Percentiles rank a stretch among this genome's conserved stretches.
Evolutionary conservation across 2,329 filamentous ascomycete genomes (phyloP).

Genomic region (Hypoxylon sp.): DNA sequence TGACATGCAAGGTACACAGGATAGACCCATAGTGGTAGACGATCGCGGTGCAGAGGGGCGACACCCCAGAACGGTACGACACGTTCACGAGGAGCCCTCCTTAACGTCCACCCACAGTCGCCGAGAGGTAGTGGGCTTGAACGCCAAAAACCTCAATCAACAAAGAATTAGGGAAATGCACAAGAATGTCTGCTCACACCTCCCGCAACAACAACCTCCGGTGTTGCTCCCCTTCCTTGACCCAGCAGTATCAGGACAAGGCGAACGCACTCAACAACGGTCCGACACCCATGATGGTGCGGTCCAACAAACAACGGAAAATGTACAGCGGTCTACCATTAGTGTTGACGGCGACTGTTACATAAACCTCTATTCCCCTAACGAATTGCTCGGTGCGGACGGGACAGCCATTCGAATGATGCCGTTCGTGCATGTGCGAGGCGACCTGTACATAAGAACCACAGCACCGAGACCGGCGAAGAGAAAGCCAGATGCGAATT

Average conservation of each 20-base stretch:
- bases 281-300: not conserved
- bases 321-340: not conserved
- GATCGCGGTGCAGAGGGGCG: not conserved
- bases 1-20: not conserved
- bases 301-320: too few relatives aligned
- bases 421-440: constrained; percentile 2
- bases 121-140: not conserved
- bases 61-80: not conserved
- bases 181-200: too few relatives aligned
- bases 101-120: too few relatives aligned
- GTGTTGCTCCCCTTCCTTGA: not conserved
- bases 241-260: not conserved
- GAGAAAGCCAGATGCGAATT: not conserved
- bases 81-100: too few relatives aligned
- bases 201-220: not conserved
- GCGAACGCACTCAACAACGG: not conserved
- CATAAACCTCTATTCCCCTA: not conserved
- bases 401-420: not conserved
- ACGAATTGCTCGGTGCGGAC: not conserved
- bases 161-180: not conserved
- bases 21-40: not conserved
- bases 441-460: not conserved
- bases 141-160: not conserved
- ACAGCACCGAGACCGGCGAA: not conserved
- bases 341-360: not conserved